Percentiles rank a stretch among this genome's conserved stretches.
phyloP scores from a whole-genome alignment of 2,329 filamentous ascomycete genomes.

The Fusarium circinatum region DNA sequence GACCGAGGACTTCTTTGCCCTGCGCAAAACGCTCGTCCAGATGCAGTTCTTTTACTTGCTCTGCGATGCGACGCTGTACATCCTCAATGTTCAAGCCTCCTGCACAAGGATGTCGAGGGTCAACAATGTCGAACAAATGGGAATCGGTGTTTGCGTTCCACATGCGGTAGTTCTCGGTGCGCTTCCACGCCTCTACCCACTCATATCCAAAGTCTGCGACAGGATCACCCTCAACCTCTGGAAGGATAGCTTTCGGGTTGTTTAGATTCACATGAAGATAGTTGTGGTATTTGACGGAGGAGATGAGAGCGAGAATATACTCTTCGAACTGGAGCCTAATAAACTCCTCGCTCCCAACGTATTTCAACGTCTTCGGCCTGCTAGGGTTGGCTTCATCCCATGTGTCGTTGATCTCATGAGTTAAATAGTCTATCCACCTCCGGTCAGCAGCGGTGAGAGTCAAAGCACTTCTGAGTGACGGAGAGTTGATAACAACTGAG shows the following conservation, averaged over 20 bases:
- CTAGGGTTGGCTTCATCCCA: conserved; percentile 94
- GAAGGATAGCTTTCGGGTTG: conserved; percentile 71
- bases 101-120: conserved; percentile 91
- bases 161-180: conserved; percentile 90
- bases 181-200: conserved; percentile 88
- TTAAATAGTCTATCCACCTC: conserved; percentile 96
- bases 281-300: conserved; percentile 88
- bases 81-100: conserved; percentile 94
- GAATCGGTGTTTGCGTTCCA: conserved; percentile 85
- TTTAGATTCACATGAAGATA: conserved; percentile 76
- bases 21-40: conserved; percentile 89
- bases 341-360: conserved; percentile 95
- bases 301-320: conserved; percentile 89
- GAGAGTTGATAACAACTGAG: conserved; percentile 83
- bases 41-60: conserved; percentile 93
- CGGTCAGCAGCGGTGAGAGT: conserved; percentile 86
- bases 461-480: conserved; percentile 79
- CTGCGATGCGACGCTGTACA: conserved; percentile 86
- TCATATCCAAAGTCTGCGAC: conserved; percentile 83
- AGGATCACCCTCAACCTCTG: conserved; percentile 83
- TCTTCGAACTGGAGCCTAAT: conserved; percentile 98
- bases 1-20: conserved; percentile 85
- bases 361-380: conserved; percentile 93
- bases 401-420: conserved; percentile 91
- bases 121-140: conserved; percentile 92